phyloP scores from a whole-genome alignment of 164 flowering plant genomes.

The Aristolochia californica region DNA sequence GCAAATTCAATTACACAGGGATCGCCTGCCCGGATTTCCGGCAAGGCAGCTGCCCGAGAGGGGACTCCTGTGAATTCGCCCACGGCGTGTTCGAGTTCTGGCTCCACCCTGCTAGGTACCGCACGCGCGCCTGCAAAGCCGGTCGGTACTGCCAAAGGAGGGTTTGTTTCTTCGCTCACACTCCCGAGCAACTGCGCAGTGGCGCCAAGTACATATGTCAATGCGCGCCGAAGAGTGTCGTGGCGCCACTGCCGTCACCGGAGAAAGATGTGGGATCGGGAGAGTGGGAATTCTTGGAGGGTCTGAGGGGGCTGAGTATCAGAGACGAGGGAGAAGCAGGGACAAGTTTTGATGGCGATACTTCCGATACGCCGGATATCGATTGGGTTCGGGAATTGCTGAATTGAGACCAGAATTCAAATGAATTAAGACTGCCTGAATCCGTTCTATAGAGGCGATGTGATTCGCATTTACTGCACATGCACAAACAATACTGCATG shows the following conservation, averaged over 20 bases:
- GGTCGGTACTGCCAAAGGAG: slow-evolving; percentile 34
- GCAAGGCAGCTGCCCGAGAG: slow-evolving; percentile 18
- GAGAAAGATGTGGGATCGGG: no score
- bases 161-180: slow-evolving; percentile 66
- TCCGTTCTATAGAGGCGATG: no score
- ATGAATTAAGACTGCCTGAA: no score
- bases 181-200: slow-evolving; percentile 34
- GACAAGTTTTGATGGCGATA: slow-evolving; percentile 3
- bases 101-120: slow-evolving; percentile 52
- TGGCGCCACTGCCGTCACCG: background rate
- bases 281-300: slow-evolving; percentile 18
- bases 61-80: slow-evolving; percentile 36
- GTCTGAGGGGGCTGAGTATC: slow-evolving; percentile 18
- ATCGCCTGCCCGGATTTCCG: slow-evolving; percentile 34
- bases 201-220: slow-evolving; percentile 9
- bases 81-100: slow-evolving; percentile 65
- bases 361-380: slow-evolving; percentile 17
- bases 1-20: slow-evolving; percentile 18
- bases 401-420: slow-evolving; percentile 9
- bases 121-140: slow-evolving; percentile 46
- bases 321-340: slow-evolving; percentile 4
- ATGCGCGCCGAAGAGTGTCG: background rate
- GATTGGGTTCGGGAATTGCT: slow-evolving; percentile 42
- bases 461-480: no score
- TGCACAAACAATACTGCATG: no score